A percentile compares a stretch with the other conserved stretches of the same genome.
These are phyloP conservation scores for Podospora australis DNA, from an alignment of 495 filamentous ascomycete genomes.

Conservation along the genomic window DNA sequence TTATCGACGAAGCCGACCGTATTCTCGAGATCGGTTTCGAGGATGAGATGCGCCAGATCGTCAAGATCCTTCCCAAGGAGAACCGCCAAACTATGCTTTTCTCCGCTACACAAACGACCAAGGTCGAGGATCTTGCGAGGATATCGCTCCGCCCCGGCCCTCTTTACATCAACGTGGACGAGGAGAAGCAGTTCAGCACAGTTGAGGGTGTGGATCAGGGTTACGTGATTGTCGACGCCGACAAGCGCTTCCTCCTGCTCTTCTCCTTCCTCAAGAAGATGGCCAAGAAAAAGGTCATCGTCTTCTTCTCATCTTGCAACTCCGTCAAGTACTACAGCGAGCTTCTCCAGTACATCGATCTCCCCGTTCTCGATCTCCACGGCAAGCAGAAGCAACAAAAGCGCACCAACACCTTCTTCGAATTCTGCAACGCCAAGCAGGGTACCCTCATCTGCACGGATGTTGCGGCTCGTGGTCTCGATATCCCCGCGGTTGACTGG, in stretches of 20 bases:
- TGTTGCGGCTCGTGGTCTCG: conserved; percentile 87
- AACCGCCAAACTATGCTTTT: conserved; percentile 95
- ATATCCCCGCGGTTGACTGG: conserved; percentile 92
- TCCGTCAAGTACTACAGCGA: conserved; percentile 94
- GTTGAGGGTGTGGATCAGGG: conserved; percentile 93
- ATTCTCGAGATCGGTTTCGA: conserved; percentile 98
- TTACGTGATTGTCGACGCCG: conserved; percentile 86
- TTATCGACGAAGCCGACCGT: conserved; percentile 90
- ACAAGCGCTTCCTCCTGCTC: conserved; percentile 87
- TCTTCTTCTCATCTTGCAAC: conserved; percentile 91
- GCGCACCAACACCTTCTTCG: conserved; percentile 95
- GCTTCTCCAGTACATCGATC: conserved; percentile 91
- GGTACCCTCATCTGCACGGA: conserved; percentile 94
- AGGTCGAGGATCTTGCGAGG: conserved; percentile 91
- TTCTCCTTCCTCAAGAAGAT: conserved; percentile 93
- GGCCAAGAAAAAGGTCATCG: conserved; percentile 92
- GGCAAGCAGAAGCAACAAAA: conserved; percentile 98
- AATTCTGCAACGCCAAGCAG: conserved; percentile 89
- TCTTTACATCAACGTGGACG: conserved; percentile 90
- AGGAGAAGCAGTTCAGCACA: conserved; percentile 47
- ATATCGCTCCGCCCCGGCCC: conserved; percentile 90
- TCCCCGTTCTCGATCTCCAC: conserved; percentile 81
- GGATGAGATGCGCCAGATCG: conserved; percentile 94
- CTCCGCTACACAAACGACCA: conserved; percentile 95
- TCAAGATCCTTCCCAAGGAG: conserved; percentile 87